These are phyloP conservation scores for Xanthoparmelia taractica DNA, from an alignment of 495 filamentous ascomycete genomes.

Conservation along the genomic window DNA sequence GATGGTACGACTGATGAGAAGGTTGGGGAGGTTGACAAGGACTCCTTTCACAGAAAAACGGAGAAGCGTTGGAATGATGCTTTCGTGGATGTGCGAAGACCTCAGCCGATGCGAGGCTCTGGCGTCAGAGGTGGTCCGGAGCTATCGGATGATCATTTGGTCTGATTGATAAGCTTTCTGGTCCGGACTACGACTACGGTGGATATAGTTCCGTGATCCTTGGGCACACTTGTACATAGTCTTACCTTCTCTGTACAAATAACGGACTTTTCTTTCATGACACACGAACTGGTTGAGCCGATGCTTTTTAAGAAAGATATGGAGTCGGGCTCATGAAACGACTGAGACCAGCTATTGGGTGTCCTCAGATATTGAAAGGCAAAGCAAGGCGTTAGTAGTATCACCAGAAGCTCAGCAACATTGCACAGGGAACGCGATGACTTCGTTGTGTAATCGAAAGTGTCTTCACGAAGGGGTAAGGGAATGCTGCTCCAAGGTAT, in stretches of 20 bases:
- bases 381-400: too few relatives aligned
- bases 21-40: not conserved
- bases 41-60: slow-evolving; percentile 1
- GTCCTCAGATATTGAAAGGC: too few relatives aligned
- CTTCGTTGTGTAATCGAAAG: too few relatives aligned
- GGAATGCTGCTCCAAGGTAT: too few relatives aligned
- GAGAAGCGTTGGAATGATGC: slow-evolving; percentile 7
- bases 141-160: not conserved
- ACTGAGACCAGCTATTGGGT: not conserved
- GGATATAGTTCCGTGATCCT: not conserved
- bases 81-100: slow-evolving; percentile 1
- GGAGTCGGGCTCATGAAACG: too few relatives aligned
- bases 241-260: not conserved
- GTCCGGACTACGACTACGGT: not conserved
- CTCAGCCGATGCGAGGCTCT: not conserved
- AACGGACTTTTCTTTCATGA: not conserved
- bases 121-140: not conserved
- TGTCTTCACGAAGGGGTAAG: too few relatives aligned
- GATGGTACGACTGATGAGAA: not conserved
- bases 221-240: not conserved
- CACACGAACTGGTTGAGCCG: not conserved
- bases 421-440: too few relatives aligned
- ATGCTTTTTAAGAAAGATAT: not conserved
- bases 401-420: too few relatives aligned
- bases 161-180: too few relatives aligned